These are phyloP conservation scores for Venturiaceae sp. DNA, from an alignment of 2,329 filamentous ascomycete species.

Conservation along the genomic window DNA sequence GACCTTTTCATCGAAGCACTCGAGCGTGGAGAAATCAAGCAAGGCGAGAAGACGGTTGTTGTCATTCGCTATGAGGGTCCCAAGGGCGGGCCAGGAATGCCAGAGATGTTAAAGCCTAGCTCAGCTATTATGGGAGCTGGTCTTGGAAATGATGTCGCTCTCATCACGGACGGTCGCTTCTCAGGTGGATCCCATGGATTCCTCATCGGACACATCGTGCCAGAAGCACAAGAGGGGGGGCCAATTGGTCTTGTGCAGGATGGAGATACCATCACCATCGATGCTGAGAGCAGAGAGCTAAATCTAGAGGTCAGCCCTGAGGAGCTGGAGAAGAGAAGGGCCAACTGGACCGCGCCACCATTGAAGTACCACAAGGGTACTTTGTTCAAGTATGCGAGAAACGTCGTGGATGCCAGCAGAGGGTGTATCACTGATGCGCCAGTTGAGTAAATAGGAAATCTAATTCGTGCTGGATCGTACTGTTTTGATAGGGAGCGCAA, in stretches of 20 bases:
- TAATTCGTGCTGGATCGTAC: not conserved
- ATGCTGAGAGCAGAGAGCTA: conserved; percentile 61
- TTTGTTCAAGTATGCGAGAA: conserved; percentile 47
- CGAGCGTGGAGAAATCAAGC: conserved; percentile 58
- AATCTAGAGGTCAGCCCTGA: conserved; percentile 57
- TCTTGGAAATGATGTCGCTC: conserved; percentile 61
- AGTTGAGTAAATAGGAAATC: not conserved
- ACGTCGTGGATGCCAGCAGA: conserved; percentile 47
- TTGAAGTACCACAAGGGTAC: conserved; percentile 50
- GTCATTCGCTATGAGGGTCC: conserved; percentile 68
- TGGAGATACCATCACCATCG: conserved; percentile 72
- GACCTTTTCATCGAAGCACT: conserved; percentile 59
- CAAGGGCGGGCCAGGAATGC: conserved; percentile 66
- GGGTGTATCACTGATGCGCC: conserved; percentile 47
- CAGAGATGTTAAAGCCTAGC: conserved; percentile 64
- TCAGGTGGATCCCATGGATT: conserved; percentile 78
- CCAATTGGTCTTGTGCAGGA: conserved; percentile 76
- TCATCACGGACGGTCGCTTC: conserved; percentile 68
- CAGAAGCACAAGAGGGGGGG: conserved; percentile 76
- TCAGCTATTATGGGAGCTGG: conserved; percentile 67
- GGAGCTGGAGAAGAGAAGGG: conserved; percentile 45
- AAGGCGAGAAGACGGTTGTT: conserved; percentile 67
- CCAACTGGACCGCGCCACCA: conserved; percentile 42
- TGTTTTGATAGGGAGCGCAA: not conserved
- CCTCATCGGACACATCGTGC: conserved; percentile 79